Evolutionary conservation across 73 alveolate genomes (phyloP).

Genomic region (Paramecium tetraurelia): DNA sequence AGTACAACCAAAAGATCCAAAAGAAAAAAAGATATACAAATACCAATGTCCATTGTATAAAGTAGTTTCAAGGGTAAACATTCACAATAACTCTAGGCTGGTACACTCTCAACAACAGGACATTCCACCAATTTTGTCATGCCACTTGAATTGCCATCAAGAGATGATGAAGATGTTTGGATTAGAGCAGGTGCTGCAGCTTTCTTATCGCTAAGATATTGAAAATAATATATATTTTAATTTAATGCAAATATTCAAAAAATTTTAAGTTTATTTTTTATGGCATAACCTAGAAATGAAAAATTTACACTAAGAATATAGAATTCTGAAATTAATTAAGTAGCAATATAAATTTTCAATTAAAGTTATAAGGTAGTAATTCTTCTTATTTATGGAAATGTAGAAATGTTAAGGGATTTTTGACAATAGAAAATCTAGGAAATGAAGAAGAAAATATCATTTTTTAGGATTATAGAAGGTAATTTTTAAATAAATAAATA

Average conservation of each 20-base stretch:
- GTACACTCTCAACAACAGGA: slow-evolving; percentile 74
- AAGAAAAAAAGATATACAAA: slow-evolving; percentile 74
- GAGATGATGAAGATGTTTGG: slow-evolving; percentile 96
- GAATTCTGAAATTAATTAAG: neutral
- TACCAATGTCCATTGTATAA: slow-evolving; percentile 92
- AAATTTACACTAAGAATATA: neutral
- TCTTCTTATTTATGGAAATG: neutral
- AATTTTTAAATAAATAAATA: neutral
- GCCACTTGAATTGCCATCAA: slow-evolving; percentile 95
- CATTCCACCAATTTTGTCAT: slow-evolving; percentile 99
- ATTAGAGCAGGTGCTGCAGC: slow-evolving; percentile 99
- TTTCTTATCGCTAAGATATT: slow-evolving; percentile 96
- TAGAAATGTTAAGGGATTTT: no score
- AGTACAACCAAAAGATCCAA: neutral
- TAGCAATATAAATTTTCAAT: no score
- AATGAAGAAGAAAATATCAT: neutral
- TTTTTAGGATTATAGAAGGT: neutral
- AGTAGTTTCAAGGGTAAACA: slow-evolving; percentile 96
- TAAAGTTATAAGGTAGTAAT: neutral
- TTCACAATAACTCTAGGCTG: slow-evolving; percentile 6
- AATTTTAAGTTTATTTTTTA: neutral
- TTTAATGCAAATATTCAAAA: neutral
- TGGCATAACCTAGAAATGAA: no score
- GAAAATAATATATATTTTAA: slow-evolving; percentile 54
- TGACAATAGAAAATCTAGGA: neutral